Base-by-base conservation (phyloP, 2,329 filamentous ascomycete species). In the Gaeumannomyces sp. region DNA sequence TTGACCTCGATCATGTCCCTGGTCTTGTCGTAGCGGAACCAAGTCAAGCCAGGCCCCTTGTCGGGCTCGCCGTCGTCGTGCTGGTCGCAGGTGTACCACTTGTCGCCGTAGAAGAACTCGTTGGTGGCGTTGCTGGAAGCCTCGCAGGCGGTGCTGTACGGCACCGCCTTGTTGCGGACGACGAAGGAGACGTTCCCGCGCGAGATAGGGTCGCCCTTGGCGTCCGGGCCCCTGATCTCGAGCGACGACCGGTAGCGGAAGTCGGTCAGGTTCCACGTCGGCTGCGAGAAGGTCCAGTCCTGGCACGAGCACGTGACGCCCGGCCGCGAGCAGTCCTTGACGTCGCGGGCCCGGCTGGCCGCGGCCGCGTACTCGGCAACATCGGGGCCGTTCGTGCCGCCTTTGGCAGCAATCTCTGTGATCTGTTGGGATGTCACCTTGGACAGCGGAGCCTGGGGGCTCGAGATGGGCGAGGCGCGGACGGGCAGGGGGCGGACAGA, bases 61-160 rank as follows among this genome's bases (percentile, higher is more conserved):
- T 53, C 60, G 22, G 25, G 19, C 22, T 29, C 19, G 31, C 57
- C 62, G 3, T 59, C 62, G 13, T 29, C 62, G 14, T 27, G 22
- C 61, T 63, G 61, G 58, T 60, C 63, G 58, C 63, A 64, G 16
- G 28, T n/a, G 58, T 64, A 64, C 63, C 63, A 64, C 57, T 60
- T 6, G 25, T 38, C 58, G 57, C 63, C 63, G 38, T 60, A 60
- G 58, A 64, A 64, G 45, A 62, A 62, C 25, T 35, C 38, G 28
- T 31, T 22, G 0, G 25, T n/a, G 57, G 57, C 33, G 45, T 63
- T 35, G 63, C 35, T 60, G 4, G 63, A 31, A 14, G 57, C 63
- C 11, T n/a, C n/a, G 38, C 63, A 64, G 58, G 29, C 16, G 16
- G 63, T 35, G 57, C n/a, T 33, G 63, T 64, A 61, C 31, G 38